Evolutionary conservation across 768 basidiomycete species (phyloP), one percentile per base, ranked within the genome.

Genomic region (Suillus lakei): DNA sequence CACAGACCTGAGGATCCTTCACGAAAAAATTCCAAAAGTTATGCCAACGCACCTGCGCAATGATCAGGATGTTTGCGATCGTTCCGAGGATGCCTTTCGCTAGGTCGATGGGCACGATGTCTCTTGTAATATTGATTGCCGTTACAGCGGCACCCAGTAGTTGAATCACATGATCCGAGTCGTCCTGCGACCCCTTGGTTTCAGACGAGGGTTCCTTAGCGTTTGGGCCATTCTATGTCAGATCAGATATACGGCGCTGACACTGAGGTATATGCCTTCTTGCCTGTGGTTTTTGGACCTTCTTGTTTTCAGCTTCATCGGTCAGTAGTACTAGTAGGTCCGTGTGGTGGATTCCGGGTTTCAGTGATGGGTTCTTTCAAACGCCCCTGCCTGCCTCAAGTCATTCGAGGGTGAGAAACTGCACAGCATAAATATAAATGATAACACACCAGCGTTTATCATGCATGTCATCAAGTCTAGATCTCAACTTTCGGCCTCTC

Each of bases 11-110:
- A n/a, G 9, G 34, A 32, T 28, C 2, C 21, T 5, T 41, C 18
- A 1, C 9, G 7, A 28, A 34, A n/a, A 62, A 21, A 1, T 41
- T 28, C 9, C 38, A 8, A 39, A 18, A 5, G n/a, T 21, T 15
- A 13, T 0, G 13, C 6, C 1, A 59, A 59, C 38, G 10, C 38
- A 59, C 56, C 23, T 59, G 56, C 10, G 34, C 55, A 43, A 63
- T 16, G 21, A 4, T 32, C 38, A 38, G 6, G 5, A 39, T 28
- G 32, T 43, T 56, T n/a, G 13, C 30, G 1, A 63, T 30, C 5
- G 38, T 58, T 39, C 38, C 56, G 9, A 63, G 38, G 18, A 56
- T 56, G 5, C 55, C 62, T 34, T 59, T 59, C 1, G 26, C 38
- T 4, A 56, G 26, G 18, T 43, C 10, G 12, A 53, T 58, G 1